Percentiles rank a stretch among this genome's conserved stretches.
Conservation (phyloP, 2,329 filamentous ascomycete species). For the Coniochaeta sp. region DNA sequence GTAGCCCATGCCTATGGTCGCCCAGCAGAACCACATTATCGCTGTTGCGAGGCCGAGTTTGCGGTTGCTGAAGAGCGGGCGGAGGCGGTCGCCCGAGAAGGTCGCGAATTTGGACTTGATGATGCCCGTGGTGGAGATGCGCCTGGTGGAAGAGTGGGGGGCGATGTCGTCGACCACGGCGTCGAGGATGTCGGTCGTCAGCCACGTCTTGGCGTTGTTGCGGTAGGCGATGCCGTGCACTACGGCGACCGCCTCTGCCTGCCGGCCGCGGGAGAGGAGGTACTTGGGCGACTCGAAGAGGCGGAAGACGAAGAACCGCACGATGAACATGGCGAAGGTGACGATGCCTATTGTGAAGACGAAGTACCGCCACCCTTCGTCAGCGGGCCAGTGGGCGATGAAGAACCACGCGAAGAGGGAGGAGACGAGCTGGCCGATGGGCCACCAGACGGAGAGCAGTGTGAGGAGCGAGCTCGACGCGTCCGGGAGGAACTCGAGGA, state of each 20-base stretch:
- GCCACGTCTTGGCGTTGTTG: conserved; percentile 65
- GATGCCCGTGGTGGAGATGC: conserved; percentile 29
- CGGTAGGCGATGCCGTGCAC: conserved; percentile 71
- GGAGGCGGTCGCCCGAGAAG: conserved; percentile 61
- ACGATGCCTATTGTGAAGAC: conserved; percentile 62
- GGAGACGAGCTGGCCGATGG: conserved; percentile 69
- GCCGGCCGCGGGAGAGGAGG: conserved; percentile 66
- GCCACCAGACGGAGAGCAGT: conserved; percentile 82
- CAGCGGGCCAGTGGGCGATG: conserved; percentile 59
- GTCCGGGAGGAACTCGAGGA: conserved; percentile 76
- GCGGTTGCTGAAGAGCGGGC: conserved; percentile 54
- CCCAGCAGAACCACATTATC: conserved; percentile 73
- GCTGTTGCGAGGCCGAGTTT: conserved; percentile 43
- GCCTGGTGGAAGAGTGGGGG: conserved; percentile 3
- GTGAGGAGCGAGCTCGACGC: conserved; percentile 68
- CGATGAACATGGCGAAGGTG: conserved; percentile 70
- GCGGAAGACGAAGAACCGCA: conserved; percentile 73
- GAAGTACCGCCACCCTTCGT: conserved; percentile 73
- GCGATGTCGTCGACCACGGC: conserved; percentile 38
- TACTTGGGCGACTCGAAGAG: conserved; percentile 84
- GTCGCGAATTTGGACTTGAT: conserved; percentile 53
- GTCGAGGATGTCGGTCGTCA: conserved; percentile 64
- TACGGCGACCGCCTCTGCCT: conserved; percentile 72
- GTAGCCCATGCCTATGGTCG: conserved; percentile 77
- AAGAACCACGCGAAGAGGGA: conserved; percentile 70